phyloP scores from a whole-genome alignment of 768 basidiomycete genomes.

The Mycena latifolia region DNA sequence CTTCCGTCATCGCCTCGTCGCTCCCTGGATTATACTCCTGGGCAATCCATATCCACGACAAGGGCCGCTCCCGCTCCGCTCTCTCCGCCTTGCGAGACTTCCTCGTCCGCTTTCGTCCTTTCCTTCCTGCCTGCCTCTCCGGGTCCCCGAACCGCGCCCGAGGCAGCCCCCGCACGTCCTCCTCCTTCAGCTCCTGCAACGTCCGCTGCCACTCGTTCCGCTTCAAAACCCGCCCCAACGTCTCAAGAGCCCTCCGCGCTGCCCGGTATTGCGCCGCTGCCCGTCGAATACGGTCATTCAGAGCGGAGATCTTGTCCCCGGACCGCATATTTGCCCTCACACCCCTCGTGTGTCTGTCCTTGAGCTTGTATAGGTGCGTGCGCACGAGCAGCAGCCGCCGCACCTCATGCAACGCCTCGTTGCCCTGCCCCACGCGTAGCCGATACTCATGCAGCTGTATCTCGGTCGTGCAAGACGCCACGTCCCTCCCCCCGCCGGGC shows the following conservation, averaged over 20 bases:
- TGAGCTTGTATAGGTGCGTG: slow-evolving; percentile 20
- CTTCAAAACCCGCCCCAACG: slow-evolving; percentile 11
- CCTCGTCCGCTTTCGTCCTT: neutral
- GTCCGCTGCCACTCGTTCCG: slow-evolving; percentile 32
- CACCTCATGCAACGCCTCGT: neutral
- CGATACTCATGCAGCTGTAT: too few species aligned
- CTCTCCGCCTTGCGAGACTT: neutral
- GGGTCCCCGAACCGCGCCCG: slow-evolving; percentile 5
- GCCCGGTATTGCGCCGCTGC: slow-evolving; percentile 35
- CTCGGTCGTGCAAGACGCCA: too few species aligned
- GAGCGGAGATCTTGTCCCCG: slow-evolving; percentile 27
- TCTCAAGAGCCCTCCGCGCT: slow-evolving; percentile 33
- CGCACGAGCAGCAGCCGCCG: too few species aligned
- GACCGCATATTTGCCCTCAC: slow-evolving; percentile 42
- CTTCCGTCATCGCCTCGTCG: slow-evolving; percentile 3
- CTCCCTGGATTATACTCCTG: neutral
- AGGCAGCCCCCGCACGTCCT: slow-evolving; percentile 39
- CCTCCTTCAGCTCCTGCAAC: too few species aligned
- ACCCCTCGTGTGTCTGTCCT: slow-evolving; percentile 38
- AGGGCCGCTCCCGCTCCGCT: neutral
- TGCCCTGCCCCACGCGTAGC: too few species aligned
- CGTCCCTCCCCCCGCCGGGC: too few species aligned
- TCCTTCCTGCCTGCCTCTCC: neutral
- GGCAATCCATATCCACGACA: slow-evolving; percentile 23
- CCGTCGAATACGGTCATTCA: slow-evolving; percentile 35